Evolutionary conservation across 176 grass and related monocot species (phyloP).

Genomic region (Pontederia paniculata): DNA sequence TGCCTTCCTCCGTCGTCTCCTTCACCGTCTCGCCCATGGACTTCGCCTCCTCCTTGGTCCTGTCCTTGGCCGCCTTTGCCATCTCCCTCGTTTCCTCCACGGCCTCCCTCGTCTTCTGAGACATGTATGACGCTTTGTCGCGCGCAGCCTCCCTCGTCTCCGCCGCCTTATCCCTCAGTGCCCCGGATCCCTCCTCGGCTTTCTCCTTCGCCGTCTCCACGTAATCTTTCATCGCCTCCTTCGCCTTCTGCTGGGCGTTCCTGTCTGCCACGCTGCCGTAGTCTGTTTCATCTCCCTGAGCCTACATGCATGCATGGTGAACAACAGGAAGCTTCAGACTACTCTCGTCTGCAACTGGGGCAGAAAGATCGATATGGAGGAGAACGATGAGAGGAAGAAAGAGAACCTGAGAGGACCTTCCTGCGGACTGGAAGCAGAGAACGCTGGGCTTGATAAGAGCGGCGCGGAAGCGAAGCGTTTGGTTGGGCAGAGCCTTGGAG

Average conservation of each 20-base stretch:
- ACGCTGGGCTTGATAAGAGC: constrained; percentile 23
- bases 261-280: constrained; percentile 31
- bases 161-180: constrained; percentile 10
- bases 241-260: constrained; percentile 25
- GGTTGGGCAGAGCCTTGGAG: constrained; percentile 18
- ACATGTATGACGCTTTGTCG: constrained; percentile 7
- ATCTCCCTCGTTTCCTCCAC: constrained; percentile 11
- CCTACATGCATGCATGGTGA: constrained; percentile 5
- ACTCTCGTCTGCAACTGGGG: no score
- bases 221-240: constrained; percentile 21
- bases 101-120: constrained; percentile 24
- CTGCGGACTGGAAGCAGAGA: constrained; percentile 46
- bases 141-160: constrained; percentile 3
- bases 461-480: constrained; percentile 23
- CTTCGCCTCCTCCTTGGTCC: constrained; percentile 20
- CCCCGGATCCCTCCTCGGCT: constrained; percentile 1
- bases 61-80: constrained; percentile 14
- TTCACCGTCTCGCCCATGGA: constrained; percentile 7
- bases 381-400: background rate
- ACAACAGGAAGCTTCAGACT: background rate
- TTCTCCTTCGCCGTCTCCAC: constrained; percentile 14
- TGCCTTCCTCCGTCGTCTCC: constrained; percentile 27
- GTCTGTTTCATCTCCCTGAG: constrained; percentile 24
- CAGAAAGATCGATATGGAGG: background rate
- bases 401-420: constrained; percentile 54